These are phyloP conservation scores for Salix viminalis DNA, from an alignment of 345 rosid genomes.

Conservation along the genomic window DNA sequence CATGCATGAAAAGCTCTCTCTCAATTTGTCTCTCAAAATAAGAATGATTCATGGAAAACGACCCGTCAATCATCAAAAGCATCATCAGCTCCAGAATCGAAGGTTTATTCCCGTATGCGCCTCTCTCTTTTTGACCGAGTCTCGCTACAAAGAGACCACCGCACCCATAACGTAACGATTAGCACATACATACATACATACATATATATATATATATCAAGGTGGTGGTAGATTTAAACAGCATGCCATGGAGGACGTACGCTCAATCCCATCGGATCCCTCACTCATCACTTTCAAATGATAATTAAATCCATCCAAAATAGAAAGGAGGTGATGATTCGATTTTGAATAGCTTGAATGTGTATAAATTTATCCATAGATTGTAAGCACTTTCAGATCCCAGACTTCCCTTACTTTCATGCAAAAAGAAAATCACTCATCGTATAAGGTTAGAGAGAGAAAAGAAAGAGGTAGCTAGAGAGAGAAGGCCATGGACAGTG, in stretches of 20 bases:
- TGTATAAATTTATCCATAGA: conserved; percentile 13
- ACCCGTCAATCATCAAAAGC: conserved; percentile 41
- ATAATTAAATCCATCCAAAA: conserved; percentile 18
- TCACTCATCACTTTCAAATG: conserved; percentile 49
- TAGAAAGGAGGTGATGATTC: conserved; percentile 6
- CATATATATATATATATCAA: neutral
- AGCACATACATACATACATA: neutral
- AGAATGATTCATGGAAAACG: conserved; percentile 23
- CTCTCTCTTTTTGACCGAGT: conserved; percentile 36
- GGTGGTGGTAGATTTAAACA: conserved; percentile 6
- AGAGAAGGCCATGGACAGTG: conserved; percentile 17
- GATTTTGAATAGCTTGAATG: neutral
- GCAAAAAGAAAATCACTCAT: conserved; percentile 12
- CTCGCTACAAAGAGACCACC: neutral
- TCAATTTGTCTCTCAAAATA: neutral
- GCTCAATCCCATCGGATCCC: conserved; percentile 46
- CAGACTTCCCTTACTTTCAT: conserved; percentile 55
- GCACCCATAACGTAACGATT: neutral
- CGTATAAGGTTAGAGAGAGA: conserved; percentile 3
- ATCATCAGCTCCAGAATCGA: conserved; percentile 19
- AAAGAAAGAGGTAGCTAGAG: conserved; percentile 4
- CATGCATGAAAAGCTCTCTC: neutral
- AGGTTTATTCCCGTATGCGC: conserved; percentile 18
- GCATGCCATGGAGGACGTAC: conserved; percentile 24
- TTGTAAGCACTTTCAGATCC: conserved; percentile 25